Evolutionary conservation across 2,329 filamentous ascomycete species (phyloP), one percentile per base, ranked within the genome.

Genomic region (Aspergillus sp.): DNA sequence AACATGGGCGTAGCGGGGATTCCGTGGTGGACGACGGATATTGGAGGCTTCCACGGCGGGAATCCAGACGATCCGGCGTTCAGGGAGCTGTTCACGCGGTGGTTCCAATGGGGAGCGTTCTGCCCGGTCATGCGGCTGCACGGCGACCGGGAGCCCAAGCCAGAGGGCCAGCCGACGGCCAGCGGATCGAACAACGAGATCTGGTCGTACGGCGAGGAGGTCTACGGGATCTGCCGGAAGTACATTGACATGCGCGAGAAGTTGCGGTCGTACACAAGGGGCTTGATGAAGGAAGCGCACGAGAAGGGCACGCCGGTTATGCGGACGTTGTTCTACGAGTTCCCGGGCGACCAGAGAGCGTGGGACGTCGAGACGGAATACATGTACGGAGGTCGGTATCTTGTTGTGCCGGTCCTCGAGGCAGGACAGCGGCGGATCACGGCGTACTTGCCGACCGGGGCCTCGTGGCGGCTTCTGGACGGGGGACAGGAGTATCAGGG

Each of bases 11-110:
- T 81, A 4, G 64, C 74, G 0, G 78, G 78, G 0, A 65, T 81
- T 7, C 69, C 75, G 0, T 80, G 76, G 76, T 82, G 75, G 74
- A 82, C 78, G 0, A 82, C 77, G 1, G 78, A 82, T 43, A 81
- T 82, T 32, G 78, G 78, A 2, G 78, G 78, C 1, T 82, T 82
- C 47, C 77, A 81, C 45, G 77, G 77, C 4, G 78, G 78, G 0
- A 65, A 77, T 38, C 73, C 75, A 0, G 51, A 61, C 1, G 68
- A 78, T 29, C 54, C 60, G 1, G 60, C 45, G 0, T 82, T 81
- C 53, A 63, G 74, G 5, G 78, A 82, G 47, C 56, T 82, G 0
- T 74, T 81, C 36, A 69, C 75, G 1, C 60, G 78, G 2, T 82
- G 78, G 78, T 82, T 82, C 51, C 77, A 81, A 45, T 82, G 76